These are phyloP conservation scores for Ophiocytium majus DNA, from an alignment of 352 stramenopile genomes.

Conservation along the genomic window DNA sequence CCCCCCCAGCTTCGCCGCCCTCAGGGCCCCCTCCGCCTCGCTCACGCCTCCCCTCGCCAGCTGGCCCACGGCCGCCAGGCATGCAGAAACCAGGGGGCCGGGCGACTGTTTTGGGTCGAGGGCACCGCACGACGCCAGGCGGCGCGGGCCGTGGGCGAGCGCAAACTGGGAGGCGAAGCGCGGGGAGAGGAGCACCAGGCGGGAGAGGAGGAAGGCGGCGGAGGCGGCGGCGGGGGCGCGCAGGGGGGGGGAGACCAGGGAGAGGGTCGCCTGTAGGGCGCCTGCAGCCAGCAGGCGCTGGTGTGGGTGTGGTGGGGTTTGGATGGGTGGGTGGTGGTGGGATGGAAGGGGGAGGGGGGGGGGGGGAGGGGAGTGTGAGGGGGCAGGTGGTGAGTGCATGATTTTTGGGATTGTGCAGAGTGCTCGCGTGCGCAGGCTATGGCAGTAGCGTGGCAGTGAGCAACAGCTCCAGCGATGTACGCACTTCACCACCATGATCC, in stretches of 20 bases:
- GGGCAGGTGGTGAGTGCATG: not conserved
- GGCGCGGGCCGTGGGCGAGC: slow-evolving; percentile 19
- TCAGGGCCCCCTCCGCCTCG: not conserved
- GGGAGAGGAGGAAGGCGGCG: slow-evolving; percentile 65
- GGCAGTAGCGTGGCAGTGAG: too few species aligned
- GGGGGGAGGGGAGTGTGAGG: not conserved
- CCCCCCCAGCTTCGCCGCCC: not conserved
- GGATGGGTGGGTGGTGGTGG: too few species aligned
- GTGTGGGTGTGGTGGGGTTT: not conserved
- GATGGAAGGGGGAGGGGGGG: too few species aligned
- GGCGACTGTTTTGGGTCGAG: slow-evolving; percentile 4
- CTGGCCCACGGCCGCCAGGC: slow-evolving; percentile 64
- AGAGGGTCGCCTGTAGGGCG: not conserved
- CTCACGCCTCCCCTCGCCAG: slow-evolving; percentile 67
- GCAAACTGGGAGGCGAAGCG: slow-evolving; percentile 41
- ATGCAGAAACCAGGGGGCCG: not conserved
- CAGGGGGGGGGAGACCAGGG: not conserved
- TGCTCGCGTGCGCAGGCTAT: not conserved
- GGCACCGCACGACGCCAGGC: slow-evolving; percentile 24
- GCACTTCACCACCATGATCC: too few species aligned
- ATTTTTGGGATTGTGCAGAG: not conserved
- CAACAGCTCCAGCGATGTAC: too few species aligned
- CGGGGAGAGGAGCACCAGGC: slow-evolving; percentile 62
- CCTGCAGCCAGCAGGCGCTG: too few species aligned
- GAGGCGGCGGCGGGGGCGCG: not conserved